A percentile compares a stretch with the other conserved stretches of the same genome.
Conservation (phyloP, 371 early-diverging fungal species). For the Mucor racemosus region DNA sequence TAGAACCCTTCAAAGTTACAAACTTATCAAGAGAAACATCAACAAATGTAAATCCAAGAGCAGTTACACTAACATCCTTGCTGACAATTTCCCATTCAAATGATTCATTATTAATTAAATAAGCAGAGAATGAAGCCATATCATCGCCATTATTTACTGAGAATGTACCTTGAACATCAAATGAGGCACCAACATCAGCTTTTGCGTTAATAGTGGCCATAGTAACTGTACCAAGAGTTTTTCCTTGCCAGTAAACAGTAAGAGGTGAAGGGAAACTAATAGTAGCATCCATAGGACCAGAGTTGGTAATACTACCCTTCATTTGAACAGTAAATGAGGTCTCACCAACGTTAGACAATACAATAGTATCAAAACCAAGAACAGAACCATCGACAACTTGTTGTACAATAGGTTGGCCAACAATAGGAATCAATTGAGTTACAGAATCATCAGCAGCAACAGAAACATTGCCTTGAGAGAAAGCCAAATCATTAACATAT, state of each 20-base stretch:
- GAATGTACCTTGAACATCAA: slow-evolving; percentile 52
- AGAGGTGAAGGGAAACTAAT: slow-evolving; percentile 57
- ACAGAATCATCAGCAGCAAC: slow-evolving; percentile 50
- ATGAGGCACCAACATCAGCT: slow-evolving; percentile 51
- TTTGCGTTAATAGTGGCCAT: slow-evolving; percentile 53
- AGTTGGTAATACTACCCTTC: slow-evolving; percentile 58
- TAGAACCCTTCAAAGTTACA: neutral
- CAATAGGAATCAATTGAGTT: slow-evolving; percentile 53
- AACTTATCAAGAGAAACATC: slow-evolving; percentile 56
- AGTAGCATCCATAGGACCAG: slow-evolving; percentile 67
- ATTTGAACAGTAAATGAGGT: slow-evolving; percentile 55
- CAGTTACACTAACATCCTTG: slow-evolving; percentile 55
- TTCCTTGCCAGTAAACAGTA: slow-evolving; percentile 53
- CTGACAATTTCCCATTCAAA: slow-evolving; percentile 63
- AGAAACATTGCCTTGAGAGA: slow-evolving; percentile 52
- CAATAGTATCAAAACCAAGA: slow-evolving; percentile 52
- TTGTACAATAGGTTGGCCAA: slow-evolving; percentile 64
- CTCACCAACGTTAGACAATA: slow-evolving; percentile 55
- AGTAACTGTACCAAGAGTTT: slow-evolving; percentile 45
- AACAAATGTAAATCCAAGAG: slow-evolving; percentile 59
- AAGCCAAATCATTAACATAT: slow-evolving; percentile 49
- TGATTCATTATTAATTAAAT: slow-evolving; percentile 56
- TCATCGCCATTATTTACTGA: slow-evolving; percentile 42
- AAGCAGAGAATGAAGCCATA: slow-evolving; percentile 56
- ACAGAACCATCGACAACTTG: slow-evolving; percentile 54